Evolutionary conservation across 2,329 filamentous ascomycete species (phyloP).

Genomic region (Claviceps spartinae): DNA sequence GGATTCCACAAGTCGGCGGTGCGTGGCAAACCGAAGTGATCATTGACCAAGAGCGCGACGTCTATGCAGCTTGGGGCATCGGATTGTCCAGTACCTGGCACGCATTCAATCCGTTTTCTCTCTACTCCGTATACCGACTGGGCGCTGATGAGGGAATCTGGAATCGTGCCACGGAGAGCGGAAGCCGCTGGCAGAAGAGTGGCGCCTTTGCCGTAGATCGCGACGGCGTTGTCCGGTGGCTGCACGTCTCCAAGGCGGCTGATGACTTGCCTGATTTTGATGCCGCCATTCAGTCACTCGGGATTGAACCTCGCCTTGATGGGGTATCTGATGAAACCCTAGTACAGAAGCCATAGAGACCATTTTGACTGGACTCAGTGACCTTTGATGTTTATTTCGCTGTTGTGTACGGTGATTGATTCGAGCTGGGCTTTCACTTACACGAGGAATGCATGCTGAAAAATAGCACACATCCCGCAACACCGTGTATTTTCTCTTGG

Average conservation of each 20-base stretch:
- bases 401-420: no score
- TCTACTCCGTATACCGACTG: constrained; percentile 44
- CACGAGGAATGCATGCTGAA: background rate
- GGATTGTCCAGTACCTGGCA: constrained; percentile 49
- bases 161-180: constrained; percentile 51
- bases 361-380: background rate
- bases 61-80: constrained; percentile 54
- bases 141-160: constrained; percentile 51
- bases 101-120: constrained; percentile 42
- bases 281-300: constrained; percentile 15
- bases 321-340: background rate
- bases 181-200: constrained; percentile 53
- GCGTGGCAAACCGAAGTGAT: constrained; percentile 45
- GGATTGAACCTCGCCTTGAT: constrained; percentile 4
- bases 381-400: background rate
- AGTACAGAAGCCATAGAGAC: background rate
- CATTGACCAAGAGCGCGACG: constrained; percentile 43
- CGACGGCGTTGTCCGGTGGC: constrained; percentile 18
- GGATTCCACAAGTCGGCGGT: constrained; percentile 42
- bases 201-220: constrained; percentile 44
- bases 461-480: no score
- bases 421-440: background rate
- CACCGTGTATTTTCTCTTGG: no score
- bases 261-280: constrained; percentile 19
- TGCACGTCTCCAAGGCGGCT: constrained; percentile 17